Evolutionary conservation across 2,329 filamentous ascomycete species (phyloP).

Genomic region (Pseudofabraea citricarpa): DNA sequence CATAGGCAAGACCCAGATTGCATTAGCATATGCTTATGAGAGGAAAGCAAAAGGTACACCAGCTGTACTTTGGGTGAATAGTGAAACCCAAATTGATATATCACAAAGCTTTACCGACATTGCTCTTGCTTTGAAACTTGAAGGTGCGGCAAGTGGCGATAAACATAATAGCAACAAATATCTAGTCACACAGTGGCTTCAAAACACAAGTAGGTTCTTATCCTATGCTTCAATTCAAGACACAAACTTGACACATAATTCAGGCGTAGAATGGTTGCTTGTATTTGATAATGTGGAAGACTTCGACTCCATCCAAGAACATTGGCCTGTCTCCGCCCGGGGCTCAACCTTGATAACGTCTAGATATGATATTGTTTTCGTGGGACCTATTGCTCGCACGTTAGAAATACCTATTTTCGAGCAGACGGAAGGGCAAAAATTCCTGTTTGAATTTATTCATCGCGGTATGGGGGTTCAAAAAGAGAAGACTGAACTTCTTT

Average conservation of each 20-base stretch:
- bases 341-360: conserved; percentile 5
- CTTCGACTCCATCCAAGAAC: background rate
- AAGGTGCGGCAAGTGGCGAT: background rate
- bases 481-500: background rate
- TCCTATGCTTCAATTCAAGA: background rate
- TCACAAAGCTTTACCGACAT: background rate
- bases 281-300: conserved; percentile 8
- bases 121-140: background rate
- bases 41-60: background rate
- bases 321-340: conserved; percentile 2
- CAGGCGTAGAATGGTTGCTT: conserved; percentile 4
- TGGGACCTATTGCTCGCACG: background rate
- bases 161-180: background rate
- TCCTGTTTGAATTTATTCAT: background rate
- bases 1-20: background rate
- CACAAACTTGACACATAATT: background rate
- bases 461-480: background rate
- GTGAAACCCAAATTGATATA: background rate
- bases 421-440: background rate
- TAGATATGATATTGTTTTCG: background rate
- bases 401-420: background rate
- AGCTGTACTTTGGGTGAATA: background rate
- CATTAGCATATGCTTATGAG: background rate
- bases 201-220: conserved; percentile 1
- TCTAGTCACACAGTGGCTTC: conserved; percentile 4